Evolutionary conservation across 2,329 filamentous ascomycete species (phyloP).

Genomic region (Mycogone perniciosa): DNA sequence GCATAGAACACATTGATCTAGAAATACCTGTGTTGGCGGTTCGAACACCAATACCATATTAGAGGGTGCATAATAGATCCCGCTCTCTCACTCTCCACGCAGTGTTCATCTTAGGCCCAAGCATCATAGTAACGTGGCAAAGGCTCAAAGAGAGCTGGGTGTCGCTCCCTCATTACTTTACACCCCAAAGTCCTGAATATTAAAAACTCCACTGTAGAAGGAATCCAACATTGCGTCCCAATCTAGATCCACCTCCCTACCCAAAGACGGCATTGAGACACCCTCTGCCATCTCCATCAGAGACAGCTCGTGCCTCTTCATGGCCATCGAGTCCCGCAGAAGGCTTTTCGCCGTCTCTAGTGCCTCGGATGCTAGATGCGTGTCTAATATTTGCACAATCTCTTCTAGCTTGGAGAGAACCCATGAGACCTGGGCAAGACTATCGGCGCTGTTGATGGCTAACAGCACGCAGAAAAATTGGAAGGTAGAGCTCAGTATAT

Average conservation of each 20-base stretch:
- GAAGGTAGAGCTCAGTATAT: slow-evolving; percentile 14
- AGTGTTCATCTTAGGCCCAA: too few relatives aligned
- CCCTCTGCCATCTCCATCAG: slow-evolving; percentile 1
- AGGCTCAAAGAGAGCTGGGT: too few relatives aligned
- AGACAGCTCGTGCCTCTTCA: slow-evolving; percentile 5
- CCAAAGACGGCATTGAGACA: not conserved
- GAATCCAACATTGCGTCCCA: slow-evolving; percentile 6
- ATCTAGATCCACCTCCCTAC: not conserved
- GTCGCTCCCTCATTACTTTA: not conserved
- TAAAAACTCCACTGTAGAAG: not conserved
- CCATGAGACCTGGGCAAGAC: slow-evolving; percentile 9
- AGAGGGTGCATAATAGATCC: too few relatives aligned
- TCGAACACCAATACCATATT: too few relatives aligned
- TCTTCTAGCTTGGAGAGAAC: slow-evolving; percentile 8
- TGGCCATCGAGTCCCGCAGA: not conserved
- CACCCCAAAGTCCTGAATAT: slow-evolving; percentile 2
- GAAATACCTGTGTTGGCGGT: too few relatives aligned
- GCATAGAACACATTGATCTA: too few relatives aligned
- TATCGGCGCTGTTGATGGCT: slow-evolving; percentile 6
- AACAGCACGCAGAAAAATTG: slow-evolving; percentile 12
- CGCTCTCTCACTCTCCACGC: too few relatives aligned
- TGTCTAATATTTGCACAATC: slow-evolving; percentile 6
- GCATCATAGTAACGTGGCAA: too few relatives aligned
- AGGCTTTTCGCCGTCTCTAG: slow-evolving; percentile 8
- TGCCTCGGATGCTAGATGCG: slow-evolving; percentile 15